Percentiles rank a stretch among this genome's conserved stretches.
phyloP scores from a whole-genome alignment of 2,329 filamentous ascomycete species.

The Camillea tinctor region DNA sequence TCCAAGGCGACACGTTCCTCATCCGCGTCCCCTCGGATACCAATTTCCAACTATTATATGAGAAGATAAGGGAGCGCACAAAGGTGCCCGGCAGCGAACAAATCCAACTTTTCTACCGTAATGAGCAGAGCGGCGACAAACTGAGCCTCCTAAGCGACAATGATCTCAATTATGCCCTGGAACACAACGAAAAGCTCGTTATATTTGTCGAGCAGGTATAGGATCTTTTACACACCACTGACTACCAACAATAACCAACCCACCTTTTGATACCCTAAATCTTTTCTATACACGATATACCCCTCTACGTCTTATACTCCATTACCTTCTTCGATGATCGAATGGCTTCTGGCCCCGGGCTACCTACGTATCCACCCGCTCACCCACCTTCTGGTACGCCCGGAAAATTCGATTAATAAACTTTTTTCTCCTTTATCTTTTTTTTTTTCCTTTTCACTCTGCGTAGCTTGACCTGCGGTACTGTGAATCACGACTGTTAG shows the following conservation, averaged over 20 bases:
- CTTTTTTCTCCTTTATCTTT: slow-evolving; percentile 1
- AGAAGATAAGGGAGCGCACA: slow-evolving; percentile 81
- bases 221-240: slow-evolving; percentile 13
- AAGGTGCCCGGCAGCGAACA: slow-evolving; percentile 69
- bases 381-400: background rate
- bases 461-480: background rate
- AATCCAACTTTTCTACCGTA: slow-evolving; percentile 79
- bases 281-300: slow-evolving; percentile 29
- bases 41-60: slow-evolving; percentile 71
- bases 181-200: slow-evolving; percentile 83
- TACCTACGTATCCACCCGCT: background rate
- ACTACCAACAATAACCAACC: background rate
- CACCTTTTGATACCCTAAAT: slow-evolving; percentile 13
- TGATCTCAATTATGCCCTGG: slow-evolving; percentile 77
- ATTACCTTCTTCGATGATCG: slow-evolving; percentile 25
- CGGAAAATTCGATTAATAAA: slow-evolving; percentile 2
- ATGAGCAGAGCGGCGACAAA: slow-evolving; percentile 75
- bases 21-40: slow-evolving; percentile 85
- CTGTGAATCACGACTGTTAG: background rate
- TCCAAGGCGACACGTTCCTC: slow-evolving; percentile 86
- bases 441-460: background rate
- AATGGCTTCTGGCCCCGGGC: slow-evolving; percentile 10
- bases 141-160: slow-evolving; percentile 74
- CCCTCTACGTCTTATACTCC: slow-evolving; percentile 18
- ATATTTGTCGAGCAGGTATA: slow-evolving; percentile 64